Conservation (phyloP, 129 eudicot species). For the Mikania micrantha region DNA sequence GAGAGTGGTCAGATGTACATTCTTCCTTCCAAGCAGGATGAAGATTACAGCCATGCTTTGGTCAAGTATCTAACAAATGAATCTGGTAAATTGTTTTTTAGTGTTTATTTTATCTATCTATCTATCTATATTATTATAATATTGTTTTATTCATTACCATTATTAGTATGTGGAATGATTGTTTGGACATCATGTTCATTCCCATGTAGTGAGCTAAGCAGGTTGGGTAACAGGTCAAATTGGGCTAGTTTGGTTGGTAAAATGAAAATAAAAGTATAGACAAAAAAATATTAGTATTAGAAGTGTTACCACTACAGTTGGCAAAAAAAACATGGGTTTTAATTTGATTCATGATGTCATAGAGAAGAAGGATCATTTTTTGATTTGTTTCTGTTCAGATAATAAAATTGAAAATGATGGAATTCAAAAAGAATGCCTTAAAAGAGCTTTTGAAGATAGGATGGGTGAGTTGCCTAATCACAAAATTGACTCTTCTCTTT, state of each 20-base stretch:
- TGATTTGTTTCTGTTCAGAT: constrained; percentile 13
- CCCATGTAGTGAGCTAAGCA: neutral
- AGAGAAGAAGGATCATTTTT: neutral
- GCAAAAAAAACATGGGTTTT: neutral
- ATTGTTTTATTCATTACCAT: neutral
- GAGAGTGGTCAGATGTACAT: constrained; percentile 33
- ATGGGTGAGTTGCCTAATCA: constrained; percentile 19
- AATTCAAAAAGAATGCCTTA: neutral
- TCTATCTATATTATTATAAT: too few relatives aligned
- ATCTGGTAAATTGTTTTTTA: constrained; percentile 1
- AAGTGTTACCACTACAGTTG: neutral
- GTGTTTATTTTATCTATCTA: neutral
- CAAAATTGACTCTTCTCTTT: constrained; percentile 6
- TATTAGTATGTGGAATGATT: neutral
- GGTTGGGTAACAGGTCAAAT: neutral
- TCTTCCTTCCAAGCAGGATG: constrained; percentile 30
- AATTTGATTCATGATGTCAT: neutral
- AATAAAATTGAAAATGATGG: neutral
- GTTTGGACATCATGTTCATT: neutral
- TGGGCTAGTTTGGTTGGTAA: neutral
- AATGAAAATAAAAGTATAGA: neutral
- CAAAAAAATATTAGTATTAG: neutral
- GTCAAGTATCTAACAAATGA: constrained; percentile 25
- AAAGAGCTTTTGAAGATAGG: neutral
- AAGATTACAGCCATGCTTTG: constrained; percentile 18